Conservation (phyloP, 2,329 filamentous ascomycete genomes). For the Aspergillus melleus region DNA sequence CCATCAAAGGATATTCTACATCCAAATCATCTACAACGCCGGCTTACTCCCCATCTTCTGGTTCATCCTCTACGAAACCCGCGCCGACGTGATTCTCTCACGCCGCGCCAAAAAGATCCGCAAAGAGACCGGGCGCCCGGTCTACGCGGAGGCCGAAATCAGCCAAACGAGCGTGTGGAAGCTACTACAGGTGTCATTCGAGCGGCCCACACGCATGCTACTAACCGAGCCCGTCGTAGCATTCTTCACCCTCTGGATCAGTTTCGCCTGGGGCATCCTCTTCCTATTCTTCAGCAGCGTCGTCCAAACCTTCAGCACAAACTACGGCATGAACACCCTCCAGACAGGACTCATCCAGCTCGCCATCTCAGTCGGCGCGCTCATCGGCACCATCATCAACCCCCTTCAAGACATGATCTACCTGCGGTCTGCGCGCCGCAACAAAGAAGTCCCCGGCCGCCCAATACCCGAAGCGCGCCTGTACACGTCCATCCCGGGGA, state of each 20-base stretch:
- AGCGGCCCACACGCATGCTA: constrained; percentile 41
- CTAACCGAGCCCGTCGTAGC: constrained; percentile 45
- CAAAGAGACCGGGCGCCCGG: constrained; percentile 31
- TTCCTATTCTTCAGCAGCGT: constrained; percentile 46
- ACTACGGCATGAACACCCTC: constrained; percentile 37
- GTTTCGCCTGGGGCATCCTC: constrained; percentile 47
- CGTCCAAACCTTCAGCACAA: constrained; percentile 40
- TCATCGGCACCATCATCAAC: constrained; percentile 44
- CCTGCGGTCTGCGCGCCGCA: constrained; percentile 19
- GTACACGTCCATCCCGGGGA: constrained; percentile 45
- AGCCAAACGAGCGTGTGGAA: constrained; percentile 22
- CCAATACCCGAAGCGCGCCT: constrained; percentile 47
- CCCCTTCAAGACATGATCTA: constrained; percentile 39
- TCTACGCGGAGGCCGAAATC: constrained; percentile 30
- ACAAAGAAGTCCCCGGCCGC: constrained; percentile 37
- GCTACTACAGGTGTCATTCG: constrained; percentile 41
- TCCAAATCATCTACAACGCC: constrained; percentile 47
- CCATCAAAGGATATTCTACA: constrained; percentile 43
- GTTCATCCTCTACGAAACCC: constrained; percentile 43
- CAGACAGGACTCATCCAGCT: constrained; percentile 43
- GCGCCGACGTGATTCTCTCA: constrained; percentile 43
- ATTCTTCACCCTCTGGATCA: constrained; percentile 47
- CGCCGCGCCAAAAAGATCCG: constrained; percentile 42
- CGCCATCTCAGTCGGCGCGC: constrained; percentile 43
- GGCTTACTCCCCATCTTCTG: constrained; percentile 43